Evolutionary conservation across 208 protist species (phyloP).

Genomic region (Trypanosoma boissoni): DNA sequence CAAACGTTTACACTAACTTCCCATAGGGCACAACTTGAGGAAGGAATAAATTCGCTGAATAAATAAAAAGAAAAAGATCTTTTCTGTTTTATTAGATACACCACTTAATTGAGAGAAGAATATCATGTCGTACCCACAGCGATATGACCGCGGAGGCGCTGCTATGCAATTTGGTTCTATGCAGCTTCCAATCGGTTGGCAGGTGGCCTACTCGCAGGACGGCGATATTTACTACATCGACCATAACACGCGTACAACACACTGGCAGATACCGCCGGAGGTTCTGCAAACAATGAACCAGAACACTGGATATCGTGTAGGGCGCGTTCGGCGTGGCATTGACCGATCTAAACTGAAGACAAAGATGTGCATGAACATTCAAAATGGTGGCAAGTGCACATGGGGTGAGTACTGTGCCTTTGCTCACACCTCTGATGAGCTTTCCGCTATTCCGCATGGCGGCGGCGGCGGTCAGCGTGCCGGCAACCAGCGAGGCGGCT

Average conservation of each 20-base stretch:
- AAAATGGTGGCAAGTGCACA: slow-evolving; percentile 80
- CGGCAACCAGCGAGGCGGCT: slow-evolving; percentile 6
- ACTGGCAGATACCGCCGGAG: slow-evolving; percentile 68
- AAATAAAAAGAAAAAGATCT: slow-evolving; percentile 5
- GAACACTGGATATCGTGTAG: slow-evolving; percentile 30
- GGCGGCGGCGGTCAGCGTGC: neutral
- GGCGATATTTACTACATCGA: slow-evolving; percentile 87
- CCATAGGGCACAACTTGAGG: too few species aligned
- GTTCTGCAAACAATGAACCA: slow-evolving; percentile 40
- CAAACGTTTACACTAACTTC: too few species aligned
- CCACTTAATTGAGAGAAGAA: slow-evolving; percentile 2
- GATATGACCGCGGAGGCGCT: slow-evolving; percentile 21
- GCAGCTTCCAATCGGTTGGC: slow-evolving; percentile 76
- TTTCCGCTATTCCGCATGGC: slow-evolving; percentile 33
- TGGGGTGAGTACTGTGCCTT: slow-evolving; percentile 86
- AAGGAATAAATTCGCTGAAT: slow-evolving; percentile 4
- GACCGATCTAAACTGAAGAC: slow-evolving; percentile 84
- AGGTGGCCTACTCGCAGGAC: slow-evolving; percentile 62
- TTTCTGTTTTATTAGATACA: neutral
- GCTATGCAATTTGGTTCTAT: slow-evolving; percentile 13
- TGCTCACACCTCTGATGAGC: slow-evolving; percentile 79
- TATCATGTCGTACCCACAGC: slow-evolving; percentile 25
- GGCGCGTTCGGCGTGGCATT: slow-evolving; percentile 64
- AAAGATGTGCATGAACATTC: slow-evolving; percentile 93
- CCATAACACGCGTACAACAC: slow-evolving; percentile 84